Conservation (phyloP, 2,329 filamentous ascomycete species). For the Epichloe scottii region DNA sequence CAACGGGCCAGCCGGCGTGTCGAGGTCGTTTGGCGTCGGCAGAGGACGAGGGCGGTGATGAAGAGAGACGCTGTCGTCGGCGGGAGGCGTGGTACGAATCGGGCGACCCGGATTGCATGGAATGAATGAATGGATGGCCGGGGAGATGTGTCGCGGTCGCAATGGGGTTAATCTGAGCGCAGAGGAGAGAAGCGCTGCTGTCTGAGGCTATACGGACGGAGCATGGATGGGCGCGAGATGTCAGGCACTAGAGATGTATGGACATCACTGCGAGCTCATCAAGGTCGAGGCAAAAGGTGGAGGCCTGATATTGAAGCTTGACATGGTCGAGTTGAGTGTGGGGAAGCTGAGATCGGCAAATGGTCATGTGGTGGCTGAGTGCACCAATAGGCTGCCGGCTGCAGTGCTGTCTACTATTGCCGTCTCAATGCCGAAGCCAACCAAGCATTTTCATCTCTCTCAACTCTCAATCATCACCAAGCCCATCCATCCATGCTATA, state of each 20-base stretch:
- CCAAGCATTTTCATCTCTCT: too few species aligned
- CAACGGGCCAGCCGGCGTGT: slow-evolving; percentile 12
- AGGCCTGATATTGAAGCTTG: too few species aligned
- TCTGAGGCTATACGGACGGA: too few species aligned
- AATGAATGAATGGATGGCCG: neutral
- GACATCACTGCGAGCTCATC: neutral
- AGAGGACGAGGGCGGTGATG: slow-evolving; percentile 16
- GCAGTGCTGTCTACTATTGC: too few species aligned
- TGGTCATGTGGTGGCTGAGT: too few species aligned
- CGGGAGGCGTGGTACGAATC: slow-evolving; percentile 22
- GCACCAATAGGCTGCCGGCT: too few species aligned
- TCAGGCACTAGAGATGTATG: neutral
- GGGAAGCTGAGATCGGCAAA: neutral
- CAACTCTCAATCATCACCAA: neutral
- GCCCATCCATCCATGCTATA: too few species aligned
- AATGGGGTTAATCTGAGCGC: neutral
- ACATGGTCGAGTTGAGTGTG: neutral
- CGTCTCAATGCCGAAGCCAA: too few species aligned
- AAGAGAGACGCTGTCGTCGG: slow-evolving; percentile 25
- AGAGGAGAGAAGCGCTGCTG: too few species aligned
- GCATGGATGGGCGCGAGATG: too few species aligned
- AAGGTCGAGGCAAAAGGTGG: neutral
- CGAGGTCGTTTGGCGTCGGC: slow-evolving; percentile 20
- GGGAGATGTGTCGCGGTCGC: neutral
- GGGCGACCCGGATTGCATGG: slow-evolving; percentile 22